Base-by-base conservation (phyloP, 23 red algal genomes). In the Rhodosorus marinus region DNA sequence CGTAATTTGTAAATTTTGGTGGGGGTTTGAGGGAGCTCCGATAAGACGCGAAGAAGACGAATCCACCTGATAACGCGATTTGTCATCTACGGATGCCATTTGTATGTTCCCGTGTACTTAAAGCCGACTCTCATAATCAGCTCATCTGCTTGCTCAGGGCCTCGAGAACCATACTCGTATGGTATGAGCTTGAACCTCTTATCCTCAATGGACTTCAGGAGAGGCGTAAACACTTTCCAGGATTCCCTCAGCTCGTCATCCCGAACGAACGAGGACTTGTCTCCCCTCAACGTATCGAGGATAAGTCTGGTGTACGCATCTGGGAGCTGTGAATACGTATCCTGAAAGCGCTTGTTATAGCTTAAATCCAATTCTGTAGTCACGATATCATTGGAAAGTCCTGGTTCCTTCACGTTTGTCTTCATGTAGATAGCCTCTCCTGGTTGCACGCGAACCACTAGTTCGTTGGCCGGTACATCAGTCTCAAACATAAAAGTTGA, bases 181-280 rank as follows among this genome's bases (percentile, higher is more conserved):
- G 70, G 64, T 43, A 60, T 72, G 0, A 68, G 83, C 35, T 72
- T 53, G 59, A 69, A 58, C 56, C 52, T 42, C 0, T 69, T 68
- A 41, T 54, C 34, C 20, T 74, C 83, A 59, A 92, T 64, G 9
- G 60, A 50, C 5, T 80, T 49, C 19, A 92, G 51, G 20, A 81
- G 25, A 54, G 83, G 83, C 29, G 83, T 92, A 54, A 92, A 92
- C 34, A 80, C 81, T 49, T 69, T 80, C 83, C 83, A 92, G 17
- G 83, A 68, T 38, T 63, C 64, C 48, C 70, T 33, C 32, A 92
- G 57, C 41, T 92, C 83, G 66, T 92, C 83, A 49, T 80, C 73
- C 54, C 83, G 50, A 51, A 92, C 68, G 48, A 92, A 92, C 25
- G 75, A 53, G 25, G 74, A 54, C 19, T 69, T 43, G 29, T 92